Percentiles rank a stretch among this genome's conserved stretches.
Conservation (phyloP, 2,329 filamentous ascomycete species). For the Fusarium haematococcum region DNA sequence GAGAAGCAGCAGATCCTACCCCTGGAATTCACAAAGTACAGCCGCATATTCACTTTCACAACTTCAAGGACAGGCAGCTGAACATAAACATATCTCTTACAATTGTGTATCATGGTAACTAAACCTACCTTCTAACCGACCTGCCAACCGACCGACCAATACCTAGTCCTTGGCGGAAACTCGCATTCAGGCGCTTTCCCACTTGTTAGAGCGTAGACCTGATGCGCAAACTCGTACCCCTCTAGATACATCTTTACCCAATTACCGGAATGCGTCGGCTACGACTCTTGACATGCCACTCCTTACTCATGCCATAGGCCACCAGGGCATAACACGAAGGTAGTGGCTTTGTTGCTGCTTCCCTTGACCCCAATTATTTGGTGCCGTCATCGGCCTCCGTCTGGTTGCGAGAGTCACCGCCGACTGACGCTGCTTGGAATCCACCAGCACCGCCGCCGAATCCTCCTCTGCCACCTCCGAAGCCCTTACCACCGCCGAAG, state of each 20-base stretch:
- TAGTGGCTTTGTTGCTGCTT: conserved; percentile 46
- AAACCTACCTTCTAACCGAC: conserved; percentile 20
- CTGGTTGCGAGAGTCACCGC: conserved; percentile 20
- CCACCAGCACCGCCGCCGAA: conserved; percentile 10
- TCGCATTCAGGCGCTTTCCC: conserved; percentile 13
- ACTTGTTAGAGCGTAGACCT: conserved; percentile 15
- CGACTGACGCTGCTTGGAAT: conserved; percentile 32
- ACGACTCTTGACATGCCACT: conserved; percentile 66
- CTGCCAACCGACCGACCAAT: conserved; percentile 16
- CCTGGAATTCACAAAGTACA: not conserved
- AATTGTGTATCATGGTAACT: conserved; percentile 9
- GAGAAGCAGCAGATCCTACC: not conserved
- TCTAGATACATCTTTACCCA: conserved; percentile 28
- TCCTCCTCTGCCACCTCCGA: conserved; percentile 10
- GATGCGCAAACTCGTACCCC: conserved; percentile 21
- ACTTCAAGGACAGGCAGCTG: not conserved
- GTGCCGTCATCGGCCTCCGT: conserved; percentile 28
- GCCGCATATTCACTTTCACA: not conserved
- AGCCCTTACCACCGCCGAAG: not conserved
- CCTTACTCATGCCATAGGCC: conserved; percentile 60
- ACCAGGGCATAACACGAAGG: conserved; percentile 64
- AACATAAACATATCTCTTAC: conserved; percentile 1
- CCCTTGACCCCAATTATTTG: conserved; percentile 38
- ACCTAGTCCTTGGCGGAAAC: conserved; percentile 21
- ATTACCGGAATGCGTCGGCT: conserved; percentile 54